Base-by-base conservation (phyloP, 177 flowering plant genomes). In the Vitis hybrid region DNA sequence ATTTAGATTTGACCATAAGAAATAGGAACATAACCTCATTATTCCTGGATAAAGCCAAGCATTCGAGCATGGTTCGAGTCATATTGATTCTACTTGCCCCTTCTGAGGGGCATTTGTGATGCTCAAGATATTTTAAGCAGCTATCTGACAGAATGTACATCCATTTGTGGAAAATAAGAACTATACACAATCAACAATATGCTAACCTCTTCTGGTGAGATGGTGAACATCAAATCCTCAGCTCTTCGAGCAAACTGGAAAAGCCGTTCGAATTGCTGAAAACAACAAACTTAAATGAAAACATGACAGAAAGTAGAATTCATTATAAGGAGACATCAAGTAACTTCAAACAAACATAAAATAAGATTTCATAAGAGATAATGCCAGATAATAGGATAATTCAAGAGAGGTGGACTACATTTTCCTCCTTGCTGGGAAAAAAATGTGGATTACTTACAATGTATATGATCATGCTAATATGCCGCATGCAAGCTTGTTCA, bases 401-500 rank as follows among this genome's bases (percentile, higher is more conserved):
- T 60, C 40, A 13, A 62, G 12, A 48, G 14, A 1, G 12, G 12
- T 13, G 27, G 27, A 24, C 27, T 24, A 24, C 27, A 24, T 24
- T 24, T 24, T 24, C 27, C 27, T 24, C 27, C 24, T 21, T 21
- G 27, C 27, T 19, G 3, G 18, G 67, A 2, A 32, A 15, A 6
- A 49, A 59, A 70, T 30, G 48, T n/a, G 58, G 69, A 60, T 15
- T 70, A 75, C 97, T 89, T 78, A 96, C 98, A 78, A 76, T 76
- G 77, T 84, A 93, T 71, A 96, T 96, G 64, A 96, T 93, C 88
- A 86, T 83, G 79, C 82, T 91, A 76, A 96, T 92, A 79, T 89
- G 91, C n/a, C 95, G 93, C 54, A 91, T 86, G 79, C 99, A 96
- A 75, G 99, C 97, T 84, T 90, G 97, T 76, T 96, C 99, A 85